Conservation (phyloP, 1,284 basidiomycete species). For the Rhodotorula sp. region DNA sequence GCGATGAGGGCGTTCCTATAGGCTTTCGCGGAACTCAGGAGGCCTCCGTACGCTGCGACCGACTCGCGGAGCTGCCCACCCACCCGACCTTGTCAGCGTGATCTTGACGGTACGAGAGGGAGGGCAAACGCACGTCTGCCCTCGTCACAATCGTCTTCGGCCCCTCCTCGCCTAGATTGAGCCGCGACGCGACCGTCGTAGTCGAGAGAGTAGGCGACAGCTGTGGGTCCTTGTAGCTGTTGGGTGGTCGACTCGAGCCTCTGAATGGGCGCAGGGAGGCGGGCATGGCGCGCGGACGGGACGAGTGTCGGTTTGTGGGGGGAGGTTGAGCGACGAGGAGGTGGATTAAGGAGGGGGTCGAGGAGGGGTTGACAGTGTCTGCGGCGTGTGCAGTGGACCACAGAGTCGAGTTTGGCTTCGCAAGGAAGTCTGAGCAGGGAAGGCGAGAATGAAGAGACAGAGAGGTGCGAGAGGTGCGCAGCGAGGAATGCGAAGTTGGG, state of each 20-base stretch:
- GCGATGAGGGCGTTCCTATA: conserved; percentile 42
- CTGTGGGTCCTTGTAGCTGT: background rate
- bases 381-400: no score
- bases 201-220: conserved; percentile 24
- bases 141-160: conserved; percentile 28
- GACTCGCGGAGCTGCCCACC: conserved; percentile 35
- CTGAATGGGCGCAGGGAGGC: conserved; percentile 13
- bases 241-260: background rate
- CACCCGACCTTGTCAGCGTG: background rate
- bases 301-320: no score
- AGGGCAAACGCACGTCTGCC: conserved; percentile 25
- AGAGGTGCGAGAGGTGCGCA: no score
- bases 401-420: no score
- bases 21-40: conserved; percentile 38
- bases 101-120: background rate
- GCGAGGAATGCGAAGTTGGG: no score
- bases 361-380: no score
- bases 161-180: conserved; percentile 26
- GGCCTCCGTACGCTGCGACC: conserved; percentile 33
- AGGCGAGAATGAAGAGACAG: no score
- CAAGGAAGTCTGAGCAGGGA: no score
- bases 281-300: conserved; percentile 4
- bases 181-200: conserved; percentile 13
- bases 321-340: no score
- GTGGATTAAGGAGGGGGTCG: no score